phyloP scores from a whole-genome alignment of 495 filamentous ascomycete genomes.

The Hypoxylon subgilvum region DNA sequence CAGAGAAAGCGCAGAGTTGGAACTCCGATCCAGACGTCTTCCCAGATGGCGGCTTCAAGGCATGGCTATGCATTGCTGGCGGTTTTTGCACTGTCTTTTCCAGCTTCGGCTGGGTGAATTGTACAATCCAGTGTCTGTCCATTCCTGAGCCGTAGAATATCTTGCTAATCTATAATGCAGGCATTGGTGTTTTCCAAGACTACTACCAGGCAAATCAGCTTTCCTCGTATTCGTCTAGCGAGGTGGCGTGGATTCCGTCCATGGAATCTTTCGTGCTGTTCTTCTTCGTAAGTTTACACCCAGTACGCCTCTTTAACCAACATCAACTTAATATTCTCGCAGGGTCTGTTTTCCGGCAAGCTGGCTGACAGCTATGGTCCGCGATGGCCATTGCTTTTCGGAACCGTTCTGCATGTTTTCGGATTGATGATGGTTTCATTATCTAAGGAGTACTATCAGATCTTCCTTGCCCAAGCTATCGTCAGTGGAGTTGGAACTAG shows the following conservation, averaged over 20 bases:
- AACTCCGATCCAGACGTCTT: slow-evolving; percentile 7
- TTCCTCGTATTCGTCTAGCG: slow-evolving; percentile 50
- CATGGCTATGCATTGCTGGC: slow-evolving; percentile 52
- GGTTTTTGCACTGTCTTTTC: slow-evolving; percentile 48
- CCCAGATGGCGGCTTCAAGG: slow-evolving; percentile 44
- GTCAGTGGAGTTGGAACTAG: slow-evolving; percentile 42
- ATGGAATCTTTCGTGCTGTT: slow-evolving; percentile 61
- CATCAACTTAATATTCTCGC: slow-evolving; percentile 4
- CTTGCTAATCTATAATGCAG: slow-evolving; percentile 13
- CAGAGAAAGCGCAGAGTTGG: neutral
- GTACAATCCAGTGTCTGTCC: slow-evolving; percentile 31
- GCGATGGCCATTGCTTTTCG: slow-evolving; percentile 60
- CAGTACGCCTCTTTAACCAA: neutral
- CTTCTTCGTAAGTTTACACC: slow-evolving; percentile 37
- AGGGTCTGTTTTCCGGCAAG: slow-evolving; percentile 61
- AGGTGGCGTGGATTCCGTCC: slow-evolving; percentile 64
- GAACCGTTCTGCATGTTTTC: slow-evolving; percentile 68
- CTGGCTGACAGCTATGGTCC: slow-evolving; percentile 71
- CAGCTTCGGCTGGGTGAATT: slow-evolving; percentile 56
- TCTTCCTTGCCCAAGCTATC: slow-evolving; percentile 63
- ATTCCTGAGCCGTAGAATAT: neutral
- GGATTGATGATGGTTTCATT: slow-evolving; percentile 76
- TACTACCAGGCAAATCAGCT: slow-evolving; percentile 62
- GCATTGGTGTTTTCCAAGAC: slow-evolving; percentile 63
- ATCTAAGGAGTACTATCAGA: slow-evolving; percentile 64